Conservation (phyloP, 768 basidiomycete genomes). For the Crucibulum laeve region DNA sequence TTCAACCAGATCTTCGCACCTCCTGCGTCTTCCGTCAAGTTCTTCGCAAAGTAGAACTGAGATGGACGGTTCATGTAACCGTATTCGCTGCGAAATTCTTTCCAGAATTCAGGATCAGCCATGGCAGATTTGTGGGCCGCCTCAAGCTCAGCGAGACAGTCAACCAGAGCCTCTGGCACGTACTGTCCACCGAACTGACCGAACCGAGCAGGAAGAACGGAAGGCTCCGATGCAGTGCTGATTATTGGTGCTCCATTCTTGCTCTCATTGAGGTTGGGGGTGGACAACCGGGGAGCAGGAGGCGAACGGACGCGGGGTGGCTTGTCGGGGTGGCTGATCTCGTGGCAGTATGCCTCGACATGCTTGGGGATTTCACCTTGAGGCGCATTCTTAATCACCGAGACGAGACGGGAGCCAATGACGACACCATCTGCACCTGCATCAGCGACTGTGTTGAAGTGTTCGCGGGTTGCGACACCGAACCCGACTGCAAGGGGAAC, state of each 20-base stretch:
- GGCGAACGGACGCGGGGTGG: constrained; percentile 30
- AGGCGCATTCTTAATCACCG: constrained; percentile 67
- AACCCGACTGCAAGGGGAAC: constrained; percentile 95
- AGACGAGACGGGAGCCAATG: constrained; percentile 83
- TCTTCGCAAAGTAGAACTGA: constrained; percentile 86
- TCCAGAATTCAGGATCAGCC: constrained; percentile 87
- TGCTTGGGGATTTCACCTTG: constrained; percentile 40
- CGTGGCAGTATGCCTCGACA: constrained; percentile 72
- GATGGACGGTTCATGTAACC: constrained; percentile 96
- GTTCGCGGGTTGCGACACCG: constrained; percentile 85
- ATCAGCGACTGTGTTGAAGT: constrained; percentile 81
- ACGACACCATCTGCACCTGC: constrained; percentile 96
- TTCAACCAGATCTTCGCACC: constrained; percentile 99
- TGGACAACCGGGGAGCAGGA: constrained; percentile 18
- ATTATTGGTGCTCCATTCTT: constrained; percentile 20
- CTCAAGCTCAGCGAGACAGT: constrained; percentile 87
- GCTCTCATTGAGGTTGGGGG: constrained; percentile 22
- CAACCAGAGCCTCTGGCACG: constrained; percentile 95
- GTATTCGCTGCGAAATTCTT: constrained; percentile 83
- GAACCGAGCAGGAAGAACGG: constrained; percentile 74
- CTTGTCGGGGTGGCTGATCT: constrained; percentile 49
- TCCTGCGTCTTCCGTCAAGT: constrained; percentile 83
- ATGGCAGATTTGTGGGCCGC: constrained; percentile 85
- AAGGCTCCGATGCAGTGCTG: constrained; percentile 28
- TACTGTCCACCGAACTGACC: constrained; percentile 97